A percentile compares a stretch with the other conserved stretches of the same genome.
These are phyloP conservation scores for Diaporthe vaccinii DNA, from an alignment of 2,329 filamentous ascomycete genomes.

Conservation along the genomic window DNA sequence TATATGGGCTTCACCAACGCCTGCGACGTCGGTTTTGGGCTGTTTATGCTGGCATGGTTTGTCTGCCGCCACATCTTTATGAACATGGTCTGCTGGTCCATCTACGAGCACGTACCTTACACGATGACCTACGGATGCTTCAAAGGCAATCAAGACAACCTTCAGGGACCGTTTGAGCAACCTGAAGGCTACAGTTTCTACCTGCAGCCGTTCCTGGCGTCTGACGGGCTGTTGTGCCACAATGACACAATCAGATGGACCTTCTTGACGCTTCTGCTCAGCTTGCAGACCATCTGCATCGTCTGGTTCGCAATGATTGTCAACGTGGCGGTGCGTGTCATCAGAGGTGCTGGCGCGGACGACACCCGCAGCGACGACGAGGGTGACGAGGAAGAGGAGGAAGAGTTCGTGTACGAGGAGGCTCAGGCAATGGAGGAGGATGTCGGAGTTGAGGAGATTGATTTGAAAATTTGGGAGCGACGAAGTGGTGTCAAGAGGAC, in stretches of 20 bases:
- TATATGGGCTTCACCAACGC: slow-evolving; percentile 82
- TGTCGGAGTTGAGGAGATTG: slow-evolving; percentile 79
- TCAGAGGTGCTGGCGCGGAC: slow-evolving; percentile 83
- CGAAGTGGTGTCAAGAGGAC: slow-evolving; percentile 68
- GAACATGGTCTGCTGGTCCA: slow-evolving; percentile 83
- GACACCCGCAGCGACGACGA: slow-evolving; percentile 92
- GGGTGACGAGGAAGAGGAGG: slow-evolving; percentile 72
- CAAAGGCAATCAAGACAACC: slow-evolving; percentile 66
- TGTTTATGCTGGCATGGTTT: slow-evolving; percentile 91
- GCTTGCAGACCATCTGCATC: slow-evolving; percentile 83
- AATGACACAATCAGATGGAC: slow-evolving; percentile 79
- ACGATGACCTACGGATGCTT: slow-evolving; percentile 81
- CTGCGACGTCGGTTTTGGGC: slow-evolving; percentile 86
- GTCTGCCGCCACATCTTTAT: slow-evolving; percentile 86
- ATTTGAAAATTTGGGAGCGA: slow-evolving; percentile 75
- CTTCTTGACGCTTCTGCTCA: slow-evolving; percentile 83
- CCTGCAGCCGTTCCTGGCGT: slow-evolving; percentile 80
- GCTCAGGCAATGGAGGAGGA: slow-evolving; percentile 77
- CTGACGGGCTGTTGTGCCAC: slow-evolving; percentile 84
- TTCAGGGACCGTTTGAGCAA: slow-evolving; percentile 67
- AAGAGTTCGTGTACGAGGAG: slow-evolving; percentile 68
- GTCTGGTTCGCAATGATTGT: slow-evolving; percentile 92
- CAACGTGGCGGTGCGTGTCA: slow-evolving; percentile 83
- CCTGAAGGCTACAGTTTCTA: slow-evolving; percentile 69
- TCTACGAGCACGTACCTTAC: slow-evolving; percentile 75